Percentiles rank a stretch among this genome's conserved stretches.
These are phyloP conservation scores for Colletotrichum brevisporum DNA, from an alignment of 2,329 filamentous ascomycete species.

Conservation along the genomic window DNA sequence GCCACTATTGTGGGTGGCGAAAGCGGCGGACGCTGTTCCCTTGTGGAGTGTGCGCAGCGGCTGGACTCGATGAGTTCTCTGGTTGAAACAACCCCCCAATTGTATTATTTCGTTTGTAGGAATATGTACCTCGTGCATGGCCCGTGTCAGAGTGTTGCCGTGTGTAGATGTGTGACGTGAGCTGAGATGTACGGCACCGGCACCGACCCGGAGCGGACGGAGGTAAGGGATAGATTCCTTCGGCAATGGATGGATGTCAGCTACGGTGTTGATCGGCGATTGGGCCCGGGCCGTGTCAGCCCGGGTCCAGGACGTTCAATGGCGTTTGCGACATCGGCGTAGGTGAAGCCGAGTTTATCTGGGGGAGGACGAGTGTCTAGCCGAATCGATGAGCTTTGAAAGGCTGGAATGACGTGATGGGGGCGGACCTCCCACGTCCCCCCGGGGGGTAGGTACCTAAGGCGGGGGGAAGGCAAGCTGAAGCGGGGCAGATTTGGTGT, in stretches of 20 bases:
- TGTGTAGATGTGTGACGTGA: background rate
- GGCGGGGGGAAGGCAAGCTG: conserved; percentile 3
- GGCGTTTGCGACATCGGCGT: conserved; percentile 14
- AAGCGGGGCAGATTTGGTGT: conserved; percentile 28
- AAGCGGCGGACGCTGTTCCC: conserved; percentile 1
- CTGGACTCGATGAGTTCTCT: conserved; percentile 7
- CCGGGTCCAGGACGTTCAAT: background rate
- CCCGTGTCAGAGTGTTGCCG: background rate
- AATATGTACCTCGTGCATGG: conserved; percentile 31
- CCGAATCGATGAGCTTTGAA: conserved; percentile 12
- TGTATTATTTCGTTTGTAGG: conserved; percentile 40
- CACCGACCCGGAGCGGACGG: too few species aligned
- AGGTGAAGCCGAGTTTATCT: conserved; percentile 8
- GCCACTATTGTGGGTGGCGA: background rate
- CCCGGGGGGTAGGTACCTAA: background rate
- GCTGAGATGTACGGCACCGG: too few species aligned
- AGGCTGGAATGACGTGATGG: conserved; percentile 31
- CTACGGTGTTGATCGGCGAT: conserved; percentile 7
- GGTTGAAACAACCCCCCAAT: conserved; percentile 11
- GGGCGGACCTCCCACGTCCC: conserved; percentile 13
- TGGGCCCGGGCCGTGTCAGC: background rate
- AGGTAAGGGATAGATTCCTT: too few species aligned
- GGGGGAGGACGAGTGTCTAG: background rate
- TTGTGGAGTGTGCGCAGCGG: background rate
- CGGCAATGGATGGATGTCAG: background rate